Conservation (phyloP, 2,329 filamentous ascomycete genomes). For the Colletotrichum brevisporum region DNA sequence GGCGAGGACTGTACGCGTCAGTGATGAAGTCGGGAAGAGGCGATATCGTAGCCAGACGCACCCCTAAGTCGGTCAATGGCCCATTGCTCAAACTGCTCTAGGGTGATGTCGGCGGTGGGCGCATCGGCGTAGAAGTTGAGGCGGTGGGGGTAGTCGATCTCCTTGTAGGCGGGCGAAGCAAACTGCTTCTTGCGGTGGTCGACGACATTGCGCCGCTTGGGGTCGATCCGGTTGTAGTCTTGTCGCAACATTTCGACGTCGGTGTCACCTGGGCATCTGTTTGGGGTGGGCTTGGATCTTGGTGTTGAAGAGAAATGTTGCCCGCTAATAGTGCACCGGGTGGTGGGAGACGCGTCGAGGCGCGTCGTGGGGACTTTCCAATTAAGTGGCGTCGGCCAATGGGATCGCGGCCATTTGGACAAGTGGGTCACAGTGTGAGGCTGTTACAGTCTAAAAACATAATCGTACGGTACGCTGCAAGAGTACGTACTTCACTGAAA, state of each 20-base stretch:
- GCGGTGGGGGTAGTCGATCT: slow-evolving; percentile 84
- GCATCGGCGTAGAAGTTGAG: slow-evolving; percentile 93
- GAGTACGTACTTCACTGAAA: no score
- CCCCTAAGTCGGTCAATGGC: slow-evolving; percentile 91
- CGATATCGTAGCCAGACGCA: no score
- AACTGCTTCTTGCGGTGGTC: slow-evolving; percentile 92
- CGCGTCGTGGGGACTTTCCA: slow-evolving; percentile 32
- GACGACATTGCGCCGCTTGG: slow-evolving; percentile 83
- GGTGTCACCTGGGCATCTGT: background rate
- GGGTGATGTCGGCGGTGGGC: slow-evolving; percentile 92
- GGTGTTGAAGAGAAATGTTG: slow-evolving; percentile 25
- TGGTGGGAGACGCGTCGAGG: slow-evolving; percentile 29
- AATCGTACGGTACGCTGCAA: no score
- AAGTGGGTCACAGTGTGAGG: no score
- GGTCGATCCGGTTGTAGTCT: slow-evolving; percentile 67
- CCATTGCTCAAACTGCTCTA: slow-evolving; percentile 99
- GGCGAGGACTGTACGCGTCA: slow-evolving; percentile 74
- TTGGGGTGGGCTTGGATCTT: slow-evolving; percentile 12
- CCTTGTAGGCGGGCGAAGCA: slow-evolving; percentile 80
- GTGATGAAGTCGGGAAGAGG: background rate
- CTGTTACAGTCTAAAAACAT: no score
- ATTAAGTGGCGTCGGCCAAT: slow-evolving; percentile 32
- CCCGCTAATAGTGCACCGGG: background rate
- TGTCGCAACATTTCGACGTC: slow-evolving; percentile 61
- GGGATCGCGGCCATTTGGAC: background rate